Conservation (phyloP, 1,284 basidiomycete genomes). For the Apiotrichum akiyoshidainum region DNA sequence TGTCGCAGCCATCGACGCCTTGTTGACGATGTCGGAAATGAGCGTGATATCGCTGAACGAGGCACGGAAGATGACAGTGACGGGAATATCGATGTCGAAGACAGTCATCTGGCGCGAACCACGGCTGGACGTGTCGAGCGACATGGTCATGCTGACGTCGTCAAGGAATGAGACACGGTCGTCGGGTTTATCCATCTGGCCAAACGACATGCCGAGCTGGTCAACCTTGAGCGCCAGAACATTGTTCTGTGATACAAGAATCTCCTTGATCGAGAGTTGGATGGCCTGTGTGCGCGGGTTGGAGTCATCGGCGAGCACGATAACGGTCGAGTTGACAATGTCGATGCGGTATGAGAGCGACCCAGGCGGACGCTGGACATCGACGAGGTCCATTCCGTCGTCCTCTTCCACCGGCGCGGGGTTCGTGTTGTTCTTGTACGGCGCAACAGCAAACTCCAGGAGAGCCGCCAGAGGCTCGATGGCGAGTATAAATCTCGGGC, state of each 20-base stretch:
- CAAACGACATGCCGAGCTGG: slow-evolving; percentile 89
- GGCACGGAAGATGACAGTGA: slow-evolving; percentile 82
- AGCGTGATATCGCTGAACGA: slow-evolving; percentile 90
- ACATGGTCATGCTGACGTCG: slow-evolving; percentile 82
- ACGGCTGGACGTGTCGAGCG: slow-evolving; percentile 76
- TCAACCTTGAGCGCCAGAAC: slow-evolving; percentile 78
- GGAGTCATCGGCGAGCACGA: slow-evolving; percentile 81
- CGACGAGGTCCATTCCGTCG: slow-evolving; percentile 14
- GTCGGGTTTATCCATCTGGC: slow-evolving; percentile 69
- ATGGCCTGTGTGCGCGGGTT: slow-evolving; percentile 82
- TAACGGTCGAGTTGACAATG: slow-evolving; percentile 85
- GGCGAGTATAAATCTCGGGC: slow-evolving; percentile 89
- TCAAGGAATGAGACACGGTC: slow-evolving; percentile 91
- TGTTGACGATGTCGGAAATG: slow-evolving; percentile 84
- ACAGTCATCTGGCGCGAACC: slow-evolving; percentile 72
- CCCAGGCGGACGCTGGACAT: slow-evolving; percentile 11
- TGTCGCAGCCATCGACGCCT: slow-evolving; percentile 66
- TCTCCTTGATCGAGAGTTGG: slow-evolving; percentile 74
- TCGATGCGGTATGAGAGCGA: slow-evolving; percentile 71
- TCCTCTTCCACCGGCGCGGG: slow-evolving; percentile 25
- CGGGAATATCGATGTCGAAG: slow-evolving; percentile 75
- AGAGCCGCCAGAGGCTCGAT: slow-evolving; percentile 88
- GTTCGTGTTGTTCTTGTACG: slow-evolving; percentile 52
- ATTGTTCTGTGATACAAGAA: slow-evolving; percentile 89
- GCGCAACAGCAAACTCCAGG: slow-evolving; percentile 75